These are phyloP conservation scores for Pythium oligandrum DNA, from an alignment of 352 stramenopile species.

Conservation along the genomic window DNA sequence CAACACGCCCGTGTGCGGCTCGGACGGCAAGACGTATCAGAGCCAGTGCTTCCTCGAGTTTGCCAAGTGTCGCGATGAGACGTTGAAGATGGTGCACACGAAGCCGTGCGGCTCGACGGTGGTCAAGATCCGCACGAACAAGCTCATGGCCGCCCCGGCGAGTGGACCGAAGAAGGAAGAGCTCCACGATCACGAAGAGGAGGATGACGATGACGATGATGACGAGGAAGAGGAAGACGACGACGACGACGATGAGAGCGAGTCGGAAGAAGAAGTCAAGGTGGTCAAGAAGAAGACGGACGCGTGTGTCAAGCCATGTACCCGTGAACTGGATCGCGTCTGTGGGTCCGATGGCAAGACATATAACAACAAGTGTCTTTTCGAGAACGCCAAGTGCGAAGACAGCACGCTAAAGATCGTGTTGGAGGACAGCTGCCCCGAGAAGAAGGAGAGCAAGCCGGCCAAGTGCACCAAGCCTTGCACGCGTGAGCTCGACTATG, in stretches of 20 bases:
- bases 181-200: neutral
- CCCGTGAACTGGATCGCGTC: slow-evolving; percentile 10
- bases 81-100: slow-evolving; percentile 8
- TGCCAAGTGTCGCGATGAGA: slow-evolving; percentile 14
- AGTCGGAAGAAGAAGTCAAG: neutral
- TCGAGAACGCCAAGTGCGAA: slow-evolving; percentile 14
- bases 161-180: slow-evolving; percentile 1
- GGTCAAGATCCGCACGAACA: slow-evolving; percentile 1
- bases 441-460: neutral
- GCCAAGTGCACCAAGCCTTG: slow-evolving; percentile 13
- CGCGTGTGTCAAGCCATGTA: slow-evolving; percentile 16
- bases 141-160: neutral
- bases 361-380: slow-evolving; percentile 26
- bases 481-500: slow-evolving; percentile 8
- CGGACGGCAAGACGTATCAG: slow-evolving; percentile 28
- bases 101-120: slow-evolving; percentile 3
- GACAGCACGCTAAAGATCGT: slow-evolving; percentile 12
- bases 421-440: slow-evolving; percentile 4
- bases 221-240: neutral
- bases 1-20: slow-evolving; percentile 23
- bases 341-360: slow-evolving; percentile 22
- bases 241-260: neutral
- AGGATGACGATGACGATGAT: slow-evolving; percentile 5
- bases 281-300: slow-evolving; percentile 4
- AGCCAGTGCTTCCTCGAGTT: slow-evolving; percentile 21